Evolutionary conservation across 306 rosid species (phyloP), one percentile per base, ranked within the genome.

Genomic region (Ammopiptanthus mongolicus): DNA sequence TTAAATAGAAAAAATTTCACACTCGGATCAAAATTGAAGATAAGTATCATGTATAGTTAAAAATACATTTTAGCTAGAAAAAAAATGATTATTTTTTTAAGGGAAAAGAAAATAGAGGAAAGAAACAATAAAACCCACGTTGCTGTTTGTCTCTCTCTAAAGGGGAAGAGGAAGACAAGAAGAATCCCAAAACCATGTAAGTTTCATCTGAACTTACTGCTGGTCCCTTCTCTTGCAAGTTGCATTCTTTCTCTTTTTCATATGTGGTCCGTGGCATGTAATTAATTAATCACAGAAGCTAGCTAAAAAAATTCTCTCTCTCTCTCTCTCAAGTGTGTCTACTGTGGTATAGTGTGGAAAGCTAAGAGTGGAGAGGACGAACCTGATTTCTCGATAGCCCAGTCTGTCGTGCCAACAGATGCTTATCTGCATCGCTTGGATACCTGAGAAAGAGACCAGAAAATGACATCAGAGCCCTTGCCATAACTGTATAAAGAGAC

Each of bases 371-470:
- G 66, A 50, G 78, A 78, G 84, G 73, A 75, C 76, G 62, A 82
- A 91, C 97, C 95, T 91, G 97, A 85, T 91, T 91, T 88, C 97
- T 84, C 39, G 97, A 91, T 37, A 91, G 87, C 22, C 97, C 97
- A 83, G 97, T 91, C 95, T 91, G 97, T 71, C 97, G 79, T 21
- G 97, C 91, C 75, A 91, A 84, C 85, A 91, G 95, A 70, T 91
- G 97, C 86, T 91, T 91, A 91, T 91, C 97, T 42, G 97, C 97
- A 75, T 91, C 97, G 81, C 97, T 91, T 61, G 97, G 97, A 65
- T 91, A 91, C 97, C 97, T 91, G 97, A 86, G 92, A 91, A 86
- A 87, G 86, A 84, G 89, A 89, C 90, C 92, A 89, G 86, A 84
- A 89, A 91, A 87, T 84, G 94, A 87, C 92, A 84, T 87, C 78